phyloP scores from a whole-genome alignment of 2,329 filamentous ascomycete species.

The Aschersonia sp. region DNA sequence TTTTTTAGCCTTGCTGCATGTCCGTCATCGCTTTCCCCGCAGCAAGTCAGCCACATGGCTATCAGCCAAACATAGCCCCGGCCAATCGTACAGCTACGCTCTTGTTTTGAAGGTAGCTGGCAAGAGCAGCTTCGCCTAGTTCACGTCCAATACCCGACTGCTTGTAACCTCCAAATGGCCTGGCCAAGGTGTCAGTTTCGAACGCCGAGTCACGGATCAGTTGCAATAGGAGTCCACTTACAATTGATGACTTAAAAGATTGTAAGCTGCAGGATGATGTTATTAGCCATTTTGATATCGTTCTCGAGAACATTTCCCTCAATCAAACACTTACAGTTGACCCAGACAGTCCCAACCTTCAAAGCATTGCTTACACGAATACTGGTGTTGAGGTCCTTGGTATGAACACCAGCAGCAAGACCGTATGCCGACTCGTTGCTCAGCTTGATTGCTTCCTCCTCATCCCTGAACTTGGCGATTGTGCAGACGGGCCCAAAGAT shows the following conservation, averaged over 20 bases:
- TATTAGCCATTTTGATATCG: too few relatives aligned
- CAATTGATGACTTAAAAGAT: slow-evolving; percentile 25
- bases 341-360: slow-evolving; percentile 54
- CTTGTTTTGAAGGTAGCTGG: slow-evolving; percentile 57
- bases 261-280: slow-evolving; percentile 30
- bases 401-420: slow-evolving; percentile 73
- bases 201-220: neutral
- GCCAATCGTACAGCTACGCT: slow-evolving; percentile 37
- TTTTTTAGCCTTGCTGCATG: neutral
- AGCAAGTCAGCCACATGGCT: neutral
- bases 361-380: slow-evolving; percentile 64
- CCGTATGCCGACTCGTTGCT: slow-evolving; percentile 70
- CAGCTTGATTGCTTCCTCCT: slow-evolving; percentile 62
- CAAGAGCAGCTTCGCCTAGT: slow-evolving; percentile 51
- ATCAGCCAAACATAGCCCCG: slow-evolving; percentile 9
- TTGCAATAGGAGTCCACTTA: neutral
- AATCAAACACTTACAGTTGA: slow-evolving; percentile 23
- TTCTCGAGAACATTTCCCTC: too few relatives aligned
- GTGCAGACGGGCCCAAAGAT: slow-evolving; percentile 83
- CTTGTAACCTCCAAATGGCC: slow-evolving; percentile 64
- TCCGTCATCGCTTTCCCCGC: neutral
- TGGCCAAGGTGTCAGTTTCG: slow-evolving; percentile 16
- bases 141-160: slow-evolving; percentile 68
- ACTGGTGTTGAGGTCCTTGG: slow-evolving; percentile 67
- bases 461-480: slow-evolving; percentile 74